A percentile compares a stretch with the other conserved stretches of the same genome.
These are phyloP conservation scores for Bryum argenteum DNA, from an alignment of 225 moss, liverwort and hornwort genomes.

Conservation along the genomic window DNA sequence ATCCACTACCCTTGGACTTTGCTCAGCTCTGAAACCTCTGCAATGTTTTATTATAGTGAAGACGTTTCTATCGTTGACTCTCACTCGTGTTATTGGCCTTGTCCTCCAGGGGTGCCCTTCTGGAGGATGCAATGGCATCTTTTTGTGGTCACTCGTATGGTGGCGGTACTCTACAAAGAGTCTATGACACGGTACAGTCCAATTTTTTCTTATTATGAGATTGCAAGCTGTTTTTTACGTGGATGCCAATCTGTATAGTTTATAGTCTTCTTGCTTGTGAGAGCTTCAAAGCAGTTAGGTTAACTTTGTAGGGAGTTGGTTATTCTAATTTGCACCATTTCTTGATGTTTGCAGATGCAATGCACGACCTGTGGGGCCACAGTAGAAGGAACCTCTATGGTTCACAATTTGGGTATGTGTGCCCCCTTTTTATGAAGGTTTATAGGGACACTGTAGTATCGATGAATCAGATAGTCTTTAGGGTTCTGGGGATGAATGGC, in stretches of 20 bases:
- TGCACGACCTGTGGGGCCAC: slow-evolving; percentile 82
- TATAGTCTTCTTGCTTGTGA: slow-evolving; percentile 16
- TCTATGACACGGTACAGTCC: slow-evolving; percentile 80
- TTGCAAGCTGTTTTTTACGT: slow-evolving; percentile 6
- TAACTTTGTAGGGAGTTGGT: slow-evolving; percentile 35
- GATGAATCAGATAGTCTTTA: slow-evolving; percentile 1
- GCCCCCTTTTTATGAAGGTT: not conserved
- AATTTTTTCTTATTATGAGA: not conserved
- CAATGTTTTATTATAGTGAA: not conserved
- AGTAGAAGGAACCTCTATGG: slow-evolving; percentile 75
- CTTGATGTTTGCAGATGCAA: slow-evolving; percentile 61
- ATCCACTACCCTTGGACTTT: slow-evolving; percentile 16
- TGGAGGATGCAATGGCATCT: slow-evolving; percentile 95
- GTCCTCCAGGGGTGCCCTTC: slow-evolving; percentile 66
- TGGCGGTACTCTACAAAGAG: slow-evolving; percentile 77
- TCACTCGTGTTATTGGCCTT: slow-evolving; percentile 17
- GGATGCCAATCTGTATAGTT: slow-evolving; percentile 7
- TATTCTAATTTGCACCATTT: slow-evolving; percentile 6
- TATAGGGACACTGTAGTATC: slow-evolving; percentile 5
- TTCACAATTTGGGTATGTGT: slow-evolving; percentile 84
- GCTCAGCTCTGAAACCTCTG: slow-evolving; percentile 24
- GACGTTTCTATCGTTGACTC: not conserved
- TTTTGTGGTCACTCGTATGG: slow-evolving; percentile 95
- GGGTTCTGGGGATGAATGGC: slow-evolving; percentile 11
- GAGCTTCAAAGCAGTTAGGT: slow-evolving; percentile 29